Evolutionary conservation across 2,329 filamentous ascomycete species (phyloP).

Genomic region (Chaetomium sp.): DNA sequence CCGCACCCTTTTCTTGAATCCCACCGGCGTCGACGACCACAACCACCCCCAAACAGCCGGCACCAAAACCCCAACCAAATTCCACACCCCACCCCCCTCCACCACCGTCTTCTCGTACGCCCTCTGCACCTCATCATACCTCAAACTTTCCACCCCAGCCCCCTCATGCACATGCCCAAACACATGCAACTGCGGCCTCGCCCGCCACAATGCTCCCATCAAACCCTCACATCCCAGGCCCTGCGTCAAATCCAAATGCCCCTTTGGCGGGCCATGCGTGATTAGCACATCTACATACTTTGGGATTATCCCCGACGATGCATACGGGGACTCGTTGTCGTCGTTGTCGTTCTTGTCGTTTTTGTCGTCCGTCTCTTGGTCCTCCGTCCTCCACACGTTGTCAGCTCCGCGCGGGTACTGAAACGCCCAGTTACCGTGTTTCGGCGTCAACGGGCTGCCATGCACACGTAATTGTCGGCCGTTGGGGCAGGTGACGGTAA

Average conservation of each 20-base stretch:
- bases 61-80: background rate
- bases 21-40: background rate
- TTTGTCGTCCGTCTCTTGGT: no score
- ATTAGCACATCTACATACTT: slow-evolving; percentile 22
- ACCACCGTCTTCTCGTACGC: background rate
- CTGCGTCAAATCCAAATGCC: slow-evolving; percentile 28
- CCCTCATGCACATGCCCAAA: slow-evolving; percentile 33
- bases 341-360: no score
- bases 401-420: slow-evolving; percentile 30
- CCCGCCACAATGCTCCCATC: slow-evolving; percentile 28
- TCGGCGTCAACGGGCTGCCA: slow-evolving; percentile 31
- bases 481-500: slow-evolving; percentile 24
- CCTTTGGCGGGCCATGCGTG: slow-evolving; percentile 30
- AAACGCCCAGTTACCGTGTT: slow-evolving; percentile 36
- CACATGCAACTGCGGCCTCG: slow-evolving; percentile 29
- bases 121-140: slow-evolving; percentile 11
- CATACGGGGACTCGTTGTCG: no score
- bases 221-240: slow-evolving; percentile 25
- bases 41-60: background rate
- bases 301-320: background rate
- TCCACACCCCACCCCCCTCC: background rate
- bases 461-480: slow-evolving; percentile 30
- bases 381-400: slow-evolving; percentile 4
- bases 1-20: no score
- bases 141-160: slow-evolving; percentile 17